Conservation (phyloP, 208 protist genomes). For the Zelonia costaricensis region DNA sequence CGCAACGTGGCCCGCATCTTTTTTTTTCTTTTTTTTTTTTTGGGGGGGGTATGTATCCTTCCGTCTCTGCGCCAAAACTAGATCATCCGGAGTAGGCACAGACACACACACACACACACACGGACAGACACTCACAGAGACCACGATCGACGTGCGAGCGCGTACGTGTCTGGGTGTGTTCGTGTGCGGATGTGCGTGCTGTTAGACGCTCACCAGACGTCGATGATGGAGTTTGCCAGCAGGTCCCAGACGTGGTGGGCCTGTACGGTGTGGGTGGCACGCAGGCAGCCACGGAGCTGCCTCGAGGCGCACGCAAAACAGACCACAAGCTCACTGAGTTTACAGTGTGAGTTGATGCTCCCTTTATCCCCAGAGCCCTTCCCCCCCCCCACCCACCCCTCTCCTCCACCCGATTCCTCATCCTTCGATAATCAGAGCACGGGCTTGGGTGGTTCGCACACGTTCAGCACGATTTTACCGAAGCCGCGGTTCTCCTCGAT, state of each 20-base stretch:
- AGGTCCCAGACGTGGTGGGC: too few relatives aligned
- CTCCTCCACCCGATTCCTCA: neutral
- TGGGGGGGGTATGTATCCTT: neutral
- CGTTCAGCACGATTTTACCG: constrained; percentile 68
- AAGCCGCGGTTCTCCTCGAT: constrained; percentile 50
- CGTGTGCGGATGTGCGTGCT: neutral
- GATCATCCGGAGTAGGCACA: neutral
- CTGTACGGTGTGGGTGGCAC: too few relatives aligned
- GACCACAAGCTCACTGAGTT: too few relatives aligned
- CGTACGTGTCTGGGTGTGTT: constrained; percentile 2
- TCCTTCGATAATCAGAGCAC: too few relatives aligned
- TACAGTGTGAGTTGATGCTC: neutral
- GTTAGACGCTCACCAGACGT: too few relatives aligned
- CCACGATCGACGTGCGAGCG: neutral
- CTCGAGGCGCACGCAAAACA: too few relatives aligned
- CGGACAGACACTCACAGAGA: neutral
- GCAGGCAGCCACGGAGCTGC: too few relatives aligned
- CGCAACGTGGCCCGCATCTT: neutral
- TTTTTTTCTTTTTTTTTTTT: neutral
- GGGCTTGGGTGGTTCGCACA: constrained; percentile 2
- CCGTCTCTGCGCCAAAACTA: neutral
- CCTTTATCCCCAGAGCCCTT: too few relatives aligned
- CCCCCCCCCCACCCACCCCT: neutral
- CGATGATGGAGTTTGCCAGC: too few relatives aligned
- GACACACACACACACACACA: constrained; percentile 2